A percentile compares a stretch with the other conserved stretches of the same genome.
phyloP scores from a whole-genome alignment of 345 rosid genomes.

The Excoecaria cochinchinensis region DNA sequence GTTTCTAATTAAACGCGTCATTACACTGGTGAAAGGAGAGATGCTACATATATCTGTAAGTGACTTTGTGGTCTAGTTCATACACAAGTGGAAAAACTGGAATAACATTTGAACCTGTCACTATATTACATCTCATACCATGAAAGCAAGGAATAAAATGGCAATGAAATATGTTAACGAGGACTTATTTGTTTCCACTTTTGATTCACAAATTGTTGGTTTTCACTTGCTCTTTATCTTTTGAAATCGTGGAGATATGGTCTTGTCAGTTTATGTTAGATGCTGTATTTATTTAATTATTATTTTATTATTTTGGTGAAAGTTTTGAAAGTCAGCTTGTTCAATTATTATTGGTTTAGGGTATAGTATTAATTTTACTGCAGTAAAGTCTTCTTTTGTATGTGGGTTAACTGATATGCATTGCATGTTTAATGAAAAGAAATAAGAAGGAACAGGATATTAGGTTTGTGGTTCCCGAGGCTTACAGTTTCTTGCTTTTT shows the following conservation, averaged over 20 bases:
- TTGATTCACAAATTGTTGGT: background rate
- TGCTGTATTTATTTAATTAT: background rate
- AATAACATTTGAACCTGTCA: background rate
- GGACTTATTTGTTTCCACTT: background rate
- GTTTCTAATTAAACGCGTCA: conserved; percentile 90
- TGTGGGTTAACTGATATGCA: too few relatives aligned
- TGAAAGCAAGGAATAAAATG: background rate
- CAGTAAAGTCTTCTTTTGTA: background rate
- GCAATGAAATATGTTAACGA: background rate
- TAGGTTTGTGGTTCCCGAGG: background rate
- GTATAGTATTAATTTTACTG: background rate
- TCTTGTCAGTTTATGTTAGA: too few relatives aligned
- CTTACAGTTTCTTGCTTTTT: background rate
- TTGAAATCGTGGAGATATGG: background rate
- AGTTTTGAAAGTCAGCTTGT: too few relatives aligned
- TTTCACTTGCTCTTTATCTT: background rate
- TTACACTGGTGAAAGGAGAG: conserved; percentile 77
- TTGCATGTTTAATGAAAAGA: background rate
- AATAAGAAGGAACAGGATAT: background rate
- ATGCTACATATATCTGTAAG: conserved; percentile 89
- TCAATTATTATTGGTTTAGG: too few relatives aligned
- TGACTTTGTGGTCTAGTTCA: conserved; percentile 11
- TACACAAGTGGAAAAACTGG: background rate
- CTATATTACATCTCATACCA: background rate
- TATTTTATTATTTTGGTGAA: too few relatives aligned